Evolutionary conservation across 345 rosid species (phyloP).

Genomic region (Pseudoturritis turrita): DNA sequence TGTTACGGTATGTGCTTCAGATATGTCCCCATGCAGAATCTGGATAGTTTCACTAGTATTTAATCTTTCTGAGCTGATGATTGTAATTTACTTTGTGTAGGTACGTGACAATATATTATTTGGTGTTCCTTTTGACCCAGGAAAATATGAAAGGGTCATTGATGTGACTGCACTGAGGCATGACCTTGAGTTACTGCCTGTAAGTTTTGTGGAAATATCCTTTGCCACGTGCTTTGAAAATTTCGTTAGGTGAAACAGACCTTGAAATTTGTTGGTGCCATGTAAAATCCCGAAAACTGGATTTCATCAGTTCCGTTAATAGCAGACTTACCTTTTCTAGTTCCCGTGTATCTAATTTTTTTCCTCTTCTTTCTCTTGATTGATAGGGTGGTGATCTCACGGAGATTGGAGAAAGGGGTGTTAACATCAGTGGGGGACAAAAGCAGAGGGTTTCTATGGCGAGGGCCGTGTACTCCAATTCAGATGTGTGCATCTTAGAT

Average conservation of each 20-base stretch:
- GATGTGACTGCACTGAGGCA: no score
- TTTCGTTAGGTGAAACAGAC: neutral
- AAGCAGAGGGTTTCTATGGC: slow-evolving; percentile 99
- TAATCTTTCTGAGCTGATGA: no score
- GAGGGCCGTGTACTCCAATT: slow-evolving; percentile 86
- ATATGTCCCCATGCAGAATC: no score
- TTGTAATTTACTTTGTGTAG: no score
- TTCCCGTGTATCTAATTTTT: slow-evolving; percentile 16
- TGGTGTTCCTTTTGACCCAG: no score
- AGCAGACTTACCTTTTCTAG: neutral
- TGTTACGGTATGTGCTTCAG: no score
- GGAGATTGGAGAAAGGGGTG: no score
- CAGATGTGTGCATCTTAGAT: slow-evolving; percentile 91
- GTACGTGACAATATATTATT: no score
- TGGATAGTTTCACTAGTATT: no score
- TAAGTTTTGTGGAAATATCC: slow-evolving; percentile 11
- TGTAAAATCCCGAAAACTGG: neutral
- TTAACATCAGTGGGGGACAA: slow-evolving; percentile 99
- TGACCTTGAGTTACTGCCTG: no score
- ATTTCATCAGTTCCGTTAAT: neutral
- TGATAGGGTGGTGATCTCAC: no score
- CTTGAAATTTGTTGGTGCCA: slow-evolving; percentile 5
- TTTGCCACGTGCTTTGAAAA: neutral
- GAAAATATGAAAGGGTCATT: no score
- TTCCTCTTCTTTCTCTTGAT: slow-evolving; percentile 28